phyloP scores from a whole-genome alignment of 129 eudicot genomes.

The Sambucus nigra region DNA sequence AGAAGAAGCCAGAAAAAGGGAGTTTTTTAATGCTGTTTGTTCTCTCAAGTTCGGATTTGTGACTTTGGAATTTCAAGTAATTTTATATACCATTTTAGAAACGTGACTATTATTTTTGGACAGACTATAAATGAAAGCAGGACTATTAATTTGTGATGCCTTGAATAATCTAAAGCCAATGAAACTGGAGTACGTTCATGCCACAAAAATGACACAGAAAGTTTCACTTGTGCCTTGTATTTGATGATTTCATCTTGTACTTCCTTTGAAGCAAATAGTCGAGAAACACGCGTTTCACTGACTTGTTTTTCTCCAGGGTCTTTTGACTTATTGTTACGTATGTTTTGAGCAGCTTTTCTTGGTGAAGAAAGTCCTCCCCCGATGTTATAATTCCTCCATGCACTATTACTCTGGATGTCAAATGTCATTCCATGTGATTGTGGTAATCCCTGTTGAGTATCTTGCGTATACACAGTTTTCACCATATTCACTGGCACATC shows the following conservation, averaged over 20 bases:
- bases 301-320: slow-evolving; percentile 40
- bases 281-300: slow-evolving; percentile 54
- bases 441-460: slow-evolving; percentile 14
- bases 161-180: no score
- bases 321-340: slow-evolving; percentile 34
- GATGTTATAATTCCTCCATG: slow-evolving; percentile 21
- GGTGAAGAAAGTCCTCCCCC: slow-evolving; percentile 35
- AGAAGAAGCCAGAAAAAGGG: neutral
- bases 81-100: no score
- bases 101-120: no score
- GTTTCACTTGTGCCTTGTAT: slow-evolving; percentile 44
- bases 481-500: slow-evolving; percentile 19
- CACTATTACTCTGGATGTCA: slow-evolving; percentile 17
- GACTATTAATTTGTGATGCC: no score
- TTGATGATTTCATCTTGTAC: slow-evolving; percentile 59
- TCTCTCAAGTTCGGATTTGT: no score
- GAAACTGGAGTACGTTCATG: no score
- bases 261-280: slow-evolving; percentile 58
- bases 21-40: no score
- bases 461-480: slow-evolving; percentile 22
- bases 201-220: neutral
- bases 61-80: no score
- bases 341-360: slow-evolving; percentile 38
- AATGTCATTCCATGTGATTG: slow-evolving; percentile 9
- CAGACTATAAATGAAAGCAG: no score